A percentile compares a stretch with the other conserved stretches of the same genome.
Conservation (phyloP, 192 early-diverging fungal species). For the Gaertneriomyces semiglobifer region DNA sequence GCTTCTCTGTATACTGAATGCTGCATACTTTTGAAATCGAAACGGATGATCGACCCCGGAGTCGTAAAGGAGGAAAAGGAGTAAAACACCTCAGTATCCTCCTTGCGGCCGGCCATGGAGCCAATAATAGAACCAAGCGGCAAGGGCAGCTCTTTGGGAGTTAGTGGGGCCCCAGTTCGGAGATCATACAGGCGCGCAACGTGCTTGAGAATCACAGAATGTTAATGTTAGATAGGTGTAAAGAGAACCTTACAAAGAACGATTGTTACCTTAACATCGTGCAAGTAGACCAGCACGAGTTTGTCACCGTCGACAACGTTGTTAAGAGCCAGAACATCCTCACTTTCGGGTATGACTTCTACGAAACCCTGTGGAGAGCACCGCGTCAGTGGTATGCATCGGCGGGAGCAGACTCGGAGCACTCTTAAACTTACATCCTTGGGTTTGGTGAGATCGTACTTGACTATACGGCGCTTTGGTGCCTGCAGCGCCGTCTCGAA, state of each 20-base stretch:
- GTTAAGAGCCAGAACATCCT: constrained; percentile 44
- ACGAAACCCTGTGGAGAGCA: constrained; percentile 41
- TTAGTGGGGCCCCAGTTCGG: constrained; percentile 36
- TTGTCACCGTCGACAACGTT: constrained; percentile 53
- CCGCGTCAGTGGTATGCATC: neutral
- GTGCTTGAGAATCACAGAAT: constrained; percentile 10
- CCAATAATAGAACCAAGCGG: constrained; percentile 49
- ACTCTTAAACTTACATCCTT: constrained; percentile 34
- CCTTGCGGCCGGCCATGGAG: constrained; percentile 32
- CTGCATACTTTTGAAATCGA: constrained; percentile 46
- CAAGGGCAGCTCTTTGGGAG: constrained; percentile 43
- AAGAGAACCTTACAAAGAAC: neutral
- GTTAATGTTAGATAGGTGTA: neutral
- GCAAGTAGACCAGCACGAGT: constrained; percentile 57
- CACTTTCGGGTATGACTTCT: constrained; percentile 56
- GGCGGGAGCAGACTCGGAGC: neutral
- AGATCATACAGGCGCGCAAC: constrained; percentile 44
- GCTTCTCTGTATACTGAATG: constrained; percentile 44
- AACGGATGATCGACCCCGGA: constrained; percentile 59
- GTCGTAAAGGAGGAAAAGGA: constrained; percentile 52
- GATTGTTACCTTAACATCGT: constrained; percentile 53
- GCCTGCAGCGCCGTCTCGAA: constrained; percentile 61
- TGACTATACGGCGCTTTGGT: constrained; percentile 58
- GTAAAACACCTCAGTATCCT: constrained; percentile 54
- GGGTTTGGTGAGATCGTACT: constrained; percentile 56